phyloP scores from a whole-genome alignment of 257 asterid genomes.

The Nicotiana knightiana region DNA sequence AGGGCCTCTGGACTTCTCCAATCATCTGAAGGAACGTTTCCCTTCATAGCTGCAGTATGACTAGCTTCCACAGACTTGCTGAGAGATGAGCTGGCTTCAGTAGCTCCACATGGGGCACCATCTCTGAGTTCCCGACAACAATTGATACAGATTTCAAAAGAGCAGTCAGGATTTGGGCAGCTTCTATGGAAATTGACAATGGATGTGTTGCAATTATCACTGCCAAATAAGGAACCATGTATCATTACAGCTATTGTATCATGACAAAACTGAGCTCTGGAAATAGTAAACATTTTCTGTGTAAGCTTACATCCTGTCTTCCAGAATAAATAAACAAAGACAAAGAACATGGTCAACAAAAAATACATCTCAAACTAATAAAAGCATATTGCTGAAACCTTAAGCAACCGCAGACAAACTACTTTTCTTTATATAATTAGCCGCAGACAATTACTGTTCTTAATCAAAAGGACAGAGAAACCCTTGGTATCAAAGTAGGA shows the following conservation, averaged over 20 bases:
- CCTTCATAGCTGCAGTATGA: constrained; percentile 9
- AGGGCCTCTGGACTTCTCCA: constrained; percentile 16
- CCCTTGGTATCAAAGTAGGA: not conserved
- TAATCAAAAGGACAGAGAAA: not conserved
- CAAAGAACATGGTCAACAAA: not conserved
- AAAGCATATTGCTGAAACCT: not conserved
- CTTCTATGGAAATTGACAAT: constrained; percentile 71
- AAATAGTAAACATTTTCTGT: constrained; percentile 3
- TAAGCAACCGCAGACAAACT: not conserved
- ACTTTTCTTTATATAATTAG: not conserved
- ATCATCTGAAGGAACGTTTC: constrained; percentile 11
- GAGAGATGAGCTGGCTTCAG: constrained; percentile 19
- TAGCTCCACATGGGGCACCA: constrained; percentile 42
- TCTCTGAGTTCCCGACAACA: constrained; percentile 70
- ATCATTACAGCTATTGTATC: constrained; percentile 15
- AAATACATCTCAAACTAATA: not conserved
- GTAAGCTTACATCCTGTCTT: constrained; percentile 5
- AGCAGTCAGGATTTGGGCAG: constrained; percentile 55
- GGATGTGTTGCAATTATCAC: constrained; percentile 79
- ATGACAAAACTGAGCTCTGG: constrained; percentile 6
- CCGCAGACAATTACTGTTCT: not conserved
- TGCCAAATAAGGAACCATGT: constrained; percentile 29
- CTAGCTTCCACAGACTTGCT: constrained; percentile 8
- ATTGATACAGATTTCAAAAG: constrained; percentile 62
- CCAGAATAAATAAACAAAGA: not conserved